Evolutionary conservation across 2,329 filamentous ascomycete genomes (phyloP).

Genomic region (Penicillium sp.): DNA sequence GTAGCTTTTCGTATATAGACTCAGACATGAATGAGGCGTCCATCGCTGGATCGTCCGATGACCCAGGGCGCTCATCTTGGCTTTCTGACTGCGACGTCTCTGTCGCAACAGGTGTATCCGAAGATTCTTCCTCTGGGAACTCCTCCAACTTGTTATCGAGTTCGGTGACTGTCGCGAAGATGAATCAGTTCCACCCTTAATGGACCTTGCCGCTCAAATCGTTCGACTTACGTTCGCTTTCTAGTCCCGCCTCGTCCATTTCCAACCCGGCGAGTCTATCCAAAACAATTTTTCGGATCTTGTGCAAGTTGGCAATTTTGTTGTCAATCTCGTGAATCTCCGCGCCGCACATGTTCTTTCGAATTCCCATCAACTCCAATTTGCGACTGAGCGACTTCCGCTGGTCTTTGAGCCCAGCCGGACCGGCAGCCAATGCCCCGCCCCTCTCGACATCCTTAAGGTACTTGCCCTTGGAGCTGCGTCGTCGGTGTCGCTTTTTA

Average conservation of each 20-base stretch:
- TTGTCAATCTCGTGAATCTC: conserved; percentile 97
- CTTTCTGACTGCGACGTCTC: conserved; percentile 40
- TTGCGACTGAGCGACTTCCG: conserved; percentile 78
- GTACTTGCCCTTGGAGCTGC: conserved; percentile 73
- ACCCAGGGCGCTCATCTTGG: conserved; percentile 51
- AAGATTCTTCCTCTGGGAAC: conserved; percentile 50
- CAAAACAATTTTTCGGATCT: conserved; percentile 88
- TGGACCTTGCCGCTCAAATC: background rate
- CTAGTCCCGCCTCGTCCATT: conserved; percentile 84
- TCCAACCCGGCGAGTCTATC: conserved; percentile 84
- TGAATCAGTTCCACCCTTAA: conserved; percentile 5
- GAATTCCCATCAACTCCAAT: conserved; percentile 84
- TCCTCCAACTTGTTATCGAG: conserved; percentile 65
- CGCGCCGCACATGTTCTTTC: conserved; percentile 96
- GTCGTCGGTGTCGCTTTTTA: conserved; percentile 68
- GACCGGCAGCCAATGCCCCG: conserved; percentile 59
- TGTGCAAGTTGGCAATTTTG: conserved; percentile 90
- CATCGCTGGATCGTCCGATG: conserved; percentile 55
- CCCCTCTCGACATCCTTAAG: conserved; percentile 63
- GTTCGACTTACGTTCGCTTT: conserved; percentile 73
- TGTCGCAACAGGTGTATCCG: conserved; percentile 32
- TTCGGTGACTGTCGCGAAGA: conserved; percentile 49
- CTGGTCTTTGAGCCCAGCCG: conserved; percentile 77
- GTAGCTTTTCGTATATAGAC: conserved; percentile 93
- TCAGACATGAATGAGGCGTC: conserved; percentile 87